A percentile compares a stretch with the other conserved stretches of the same genome.
Evolutionary conservation across 495 filamentous ascomycete genomes (phyloP).

Genomic region (Pyronema domesticum): DNA sequence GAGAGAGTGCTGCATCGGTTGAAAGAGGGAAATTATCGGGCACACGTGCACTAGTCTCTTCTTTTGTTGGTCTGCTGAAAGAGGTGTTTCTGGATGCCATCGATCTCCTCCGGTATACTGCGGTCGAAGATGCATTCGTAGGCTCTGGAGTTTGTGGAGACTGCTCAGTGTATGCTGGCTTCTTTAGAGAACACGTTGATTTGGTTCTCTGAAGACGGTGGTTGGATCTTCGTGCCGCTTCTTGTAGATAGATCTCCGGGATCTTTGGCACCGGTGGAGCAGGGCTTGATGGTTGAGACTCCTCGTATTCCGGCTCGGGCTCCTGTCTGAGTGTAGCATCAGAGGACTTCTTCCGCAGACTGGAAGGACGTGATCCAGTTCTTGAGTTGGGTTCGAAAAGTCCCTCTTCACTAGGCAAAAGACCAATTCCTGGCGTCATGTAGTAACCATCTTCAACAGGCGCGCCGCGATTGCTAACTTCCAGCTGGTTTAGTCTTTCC

Average conservation of each 20-base stretch:
- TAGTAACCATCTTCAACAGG: constrained; percentile 5
- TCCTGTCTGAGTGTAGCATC: constrained; percentile 2
- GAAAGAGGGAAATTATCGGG: neutral
- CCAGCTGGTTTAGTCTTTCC: constrained; percentile 12
- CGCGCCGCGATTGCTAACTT: neutral
- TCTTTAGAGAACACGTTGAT: neutral
- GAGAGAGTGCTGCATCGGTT: constrained; percentile 3
- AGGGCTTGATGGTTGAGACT: neutral
- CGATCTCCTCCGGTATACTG: neutral
- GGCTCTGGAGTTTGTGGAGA: neutral
- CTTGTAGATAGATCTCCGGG: constrained; percentile 1
- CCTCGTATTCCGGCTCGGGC: constrained; percentile 2
- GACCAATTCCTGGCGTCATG: constrained; percentile 20
- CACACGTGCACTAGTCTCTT: neutral
- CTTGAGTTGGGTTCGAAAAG: constrained; percentile 16
- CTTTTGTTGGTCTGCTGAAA: neutral
- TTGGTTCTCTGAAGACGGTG: neutral
- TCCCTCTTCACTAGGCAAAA: constrained; percentile 19
- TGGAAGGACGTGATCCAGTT: constrained; percentile 7
- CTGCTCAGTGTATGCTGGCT: neutral
- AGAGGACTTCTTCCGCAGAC: constrained; percentile 10
- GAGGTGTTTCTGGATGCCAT: neutral
- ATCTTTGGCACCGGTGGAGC: constrained; percentile 2
- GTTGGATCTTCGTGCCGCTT: neutral
- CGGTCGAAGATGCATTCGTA: neutral